Evolutionary conservation across 192 early-diverging fungal species (phyloP).

Genomic region (Jimgerdemannia lactiflua): DNA sequence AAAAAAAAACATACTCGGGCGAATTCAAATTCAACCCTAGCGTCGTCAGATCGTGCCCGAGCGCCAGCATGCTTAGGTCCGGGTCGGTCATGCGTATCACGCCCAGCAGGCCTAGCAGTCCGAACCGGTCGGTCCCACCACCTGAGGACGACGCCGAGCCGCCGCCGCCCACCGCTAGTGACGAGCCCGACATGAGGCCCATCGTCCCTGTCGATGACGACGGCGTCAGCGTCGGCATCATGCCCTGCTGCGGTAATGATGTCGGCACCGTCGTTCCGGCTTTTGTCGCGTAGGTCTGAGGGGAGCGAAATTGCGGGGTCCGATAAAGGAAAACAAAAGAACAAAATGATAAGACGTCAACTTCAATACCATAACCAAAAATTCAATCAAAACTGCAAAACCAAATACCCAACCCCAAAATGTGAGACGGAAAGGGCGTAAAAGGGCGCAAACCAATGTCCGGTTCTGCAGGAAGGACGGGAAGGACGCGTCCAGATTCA

Average conservation of each 20-base stretch:
- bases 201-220: background rate
- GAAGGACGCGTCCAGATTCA: background rate
- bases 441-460: background rate
- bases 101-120: conserved; percentile 84
- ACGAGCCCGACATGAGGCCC: conserved; percentile 2
- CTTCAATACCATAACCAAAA: no score
- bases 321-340: background rate
- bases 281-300: background rate
- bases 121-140: conserved; percentile 59
- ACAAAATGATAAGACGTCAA: background rate
- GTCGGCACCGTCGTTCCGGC: background rate
- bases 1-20: conserved; percentile 47
- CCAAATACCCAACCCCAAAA: background rate
- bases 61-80: conserved; percentile 75
- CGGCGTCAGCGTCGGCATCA: background rate
- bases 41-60: conserved; percentile 89
- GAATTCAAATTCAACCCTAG: conserved; percentile 78
- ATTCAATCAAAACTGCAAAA: background rate
- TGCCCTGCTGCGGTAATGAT: background rate
- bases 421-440: background rate
- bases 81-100: conserved; percentile 78
- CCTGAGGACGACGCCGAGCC: background rate
- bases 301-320: background rate
- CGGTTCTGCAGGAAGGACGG: background rate
- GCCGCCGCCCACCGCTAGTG: background rate